phyloP scores from a whole-genome alignment of 148 eudicot genomes.

The Camellia japonica region DNA sequence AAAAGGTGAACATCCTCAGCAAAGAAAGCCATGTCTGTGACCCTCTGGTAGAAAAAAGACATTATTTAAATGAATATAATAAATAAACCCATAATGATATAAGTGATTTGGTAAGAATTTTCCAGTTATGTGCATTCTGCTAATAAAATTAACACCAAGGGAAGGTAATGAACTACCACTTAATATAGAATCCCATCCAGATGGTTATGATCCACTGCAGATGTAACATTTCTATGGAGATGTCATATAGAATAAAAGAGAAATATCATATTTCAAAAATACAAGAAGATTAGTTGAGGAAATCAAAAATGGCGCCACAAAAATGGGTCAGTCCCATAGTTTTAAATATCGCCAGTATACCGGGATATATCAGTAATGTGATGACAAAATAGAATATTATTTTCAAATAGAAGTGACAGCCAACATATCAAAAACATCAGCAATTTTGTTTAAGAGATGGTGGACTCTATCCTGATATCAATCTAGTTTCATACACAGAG shows the following conservation, averaged over 20 bases:
- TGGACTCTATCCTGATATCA: no score
- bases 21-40: conserved; percentile 98
- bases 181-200: neutral
- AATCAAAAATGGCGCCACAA: neutral
- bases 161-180: conserved; percentile 1
- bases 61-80: conserved; percentile 4
- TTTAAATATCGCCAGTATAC: neutral
- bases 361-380: no score
- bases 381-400: no score
- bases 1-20: conserved; percentile 98
- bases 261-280: neutral
- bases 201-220: neutral
- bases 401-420: no score
- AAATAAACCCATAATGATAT: neutral
- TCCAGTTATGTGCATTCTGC: neutral
- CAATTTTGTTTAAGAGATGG: no score
- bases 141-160: neutral
- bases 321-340: neutral
- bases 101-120: neutral
- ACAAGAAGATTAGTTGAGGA: neutral
- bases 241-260: neutral
- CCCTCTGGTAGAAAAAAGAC: conserved; percentile 54
- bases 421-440: no score
- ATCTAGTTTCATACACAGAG: no score
- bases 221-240: neutral